Evolutionary conservation across 345 rosid genomes (phyloP).

Genomic region (Dimocarpus longan): DNA sequence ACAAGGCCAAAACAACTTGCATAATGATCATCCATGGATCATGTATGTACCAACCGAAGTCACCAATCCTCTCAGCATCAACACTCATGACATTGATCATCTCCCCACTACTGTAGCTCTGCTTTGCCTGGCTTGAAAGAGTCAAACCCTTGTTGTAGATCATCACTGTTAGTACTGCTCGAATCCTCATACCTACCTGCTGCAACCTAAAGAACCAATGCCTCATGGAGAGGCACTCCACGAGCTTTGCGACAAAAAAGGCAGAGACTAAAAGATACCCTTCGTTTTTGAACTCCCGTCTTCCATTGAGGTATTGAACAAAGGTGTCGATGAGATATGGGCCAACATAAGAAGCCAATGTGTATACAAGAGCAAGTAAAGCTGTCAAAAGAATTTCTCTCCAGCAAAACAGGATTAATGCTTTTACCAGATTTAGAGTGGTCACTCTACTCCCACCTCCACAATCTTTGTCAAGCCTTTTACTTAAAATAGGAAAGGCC

Average conservation of each 20-base stretch:
- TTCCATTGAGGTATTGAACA: constrained; percentile 57
- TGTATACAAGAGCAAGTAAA: constrained; percentile 35
- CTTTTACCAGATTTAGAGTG: constrained; percentile 46
- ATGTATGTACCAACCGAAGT: constrained; percentile 54
- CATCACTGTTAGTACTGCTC: constrained; percentile 50
- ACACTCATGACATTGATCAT: constrained; percentile 60
- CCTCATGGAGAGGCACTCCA: constrained; percentile 25
- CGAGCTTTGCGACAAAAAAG: constrained; percentile 57
- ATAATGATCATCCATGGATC: constrained; percentile 57
- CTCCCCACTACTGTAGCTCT: constrained; percentile 62
- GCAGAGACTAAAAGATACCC: constrained; percentile 55
- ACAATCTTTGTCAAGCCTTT: constrained; percentile 41
- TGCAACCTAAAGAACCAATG: constrained; percentile 55
- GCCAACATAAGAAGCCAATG: constrained; percentile 56
- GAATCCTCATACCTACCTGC: constrained; percentile 49
- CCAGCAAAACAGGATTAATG: constrained; percentile 33
- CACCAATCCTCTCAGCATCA: constrained; percentile 60
- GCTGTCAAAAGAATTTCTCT: constrained; percentile 26
- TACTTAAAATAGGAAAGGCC: constrained; percentile 40
- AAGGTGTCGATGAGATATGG: constrained; percentile 58
- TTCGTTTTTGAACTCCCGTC: constrained; percentile 40
- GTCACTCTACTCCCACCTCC: constrained; percentile 36
- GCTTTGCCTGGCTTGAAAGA: constrained; percentile 55
- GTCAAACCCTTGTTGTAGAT: constrained; percentile 62
- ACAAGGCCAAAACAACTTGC: constrained; percentile 55